These are phyloP conservation scores for Epichloe elymi DNA, from an alignment of 2,329 filamentous ascomycete genomes.

Conservation along the genomic window DNA sequence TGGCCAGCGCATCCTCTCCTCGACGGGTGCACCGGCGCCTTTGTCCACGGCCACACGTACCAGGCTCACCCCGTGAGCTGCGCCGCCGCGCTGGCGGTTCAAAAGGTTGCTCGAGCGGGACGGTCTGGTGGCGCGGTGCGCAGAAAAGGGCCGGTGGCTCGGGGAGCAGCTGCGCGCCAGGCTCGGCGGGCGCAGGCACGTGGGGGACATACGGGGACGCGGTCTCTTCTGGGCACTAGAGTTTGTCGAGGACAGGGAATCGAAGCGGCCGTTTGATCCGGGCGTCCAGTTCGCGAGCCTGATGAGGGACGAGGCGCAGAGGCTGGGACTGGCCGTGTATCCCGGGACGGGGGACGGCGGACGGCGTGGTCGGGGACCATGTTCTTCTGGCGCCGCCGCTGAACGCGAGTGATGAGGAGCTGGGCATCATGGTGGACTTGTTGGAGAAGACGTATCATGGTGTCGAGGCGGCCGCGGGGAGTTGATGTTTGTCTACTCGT, in stretches of 20 bases:
- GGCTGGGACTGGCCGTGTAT: too few species aligned
- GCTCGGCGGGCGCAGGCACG: slow-evolving; percentile 31
- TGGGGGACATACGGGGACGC: slow-evolving; percentile 45
- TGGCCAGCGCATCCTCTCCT: neutral
- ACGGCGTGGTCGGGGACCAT: slow-evolving; percentile 10
- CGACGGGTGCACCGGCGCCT: neutral
- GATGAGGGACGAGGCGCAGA: too few species aligned
- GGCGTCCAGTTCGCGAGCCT: too few species aligned
- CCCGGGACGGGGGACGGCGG: too few species aligned
- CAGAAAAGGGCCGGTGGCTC: slow-evolving; percentile 36
- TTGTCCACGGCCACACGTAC: slow-evolving; percentile 15
- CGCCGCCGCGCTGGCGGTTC: slow-evolving; percentile 13
- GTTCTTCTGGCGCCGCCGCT: slow-evolving; percentile 52
- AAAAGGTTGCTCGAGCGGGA: slow-evolving; percentile 41
- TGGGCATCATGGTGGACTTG: slow-evolving; percentile 7
- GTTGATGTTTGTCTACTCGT: too few species aligned
- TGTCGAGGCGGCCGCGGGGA: neutral
- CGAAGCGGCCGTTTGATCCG: too few species aligned
- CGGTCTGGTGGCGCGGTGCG: slow-evolving; percentile 44
- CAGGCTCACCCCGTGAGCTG: slow-evolving; percentile 14
- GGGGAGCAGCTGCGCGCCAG: slow-evolving; percentile 27
- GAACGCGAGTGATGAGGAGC: slow-evolving; percentile 34
- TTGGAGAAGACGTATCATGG: slow-evolving; percentile 6
- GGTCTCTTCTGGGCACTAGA: slow-evolving; percentile 18
- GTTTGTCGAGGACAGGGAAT: too few species aligned